Conservation (phyloP, 768 basidiomycete species). For the Coprinopsis sp. region DNA sequence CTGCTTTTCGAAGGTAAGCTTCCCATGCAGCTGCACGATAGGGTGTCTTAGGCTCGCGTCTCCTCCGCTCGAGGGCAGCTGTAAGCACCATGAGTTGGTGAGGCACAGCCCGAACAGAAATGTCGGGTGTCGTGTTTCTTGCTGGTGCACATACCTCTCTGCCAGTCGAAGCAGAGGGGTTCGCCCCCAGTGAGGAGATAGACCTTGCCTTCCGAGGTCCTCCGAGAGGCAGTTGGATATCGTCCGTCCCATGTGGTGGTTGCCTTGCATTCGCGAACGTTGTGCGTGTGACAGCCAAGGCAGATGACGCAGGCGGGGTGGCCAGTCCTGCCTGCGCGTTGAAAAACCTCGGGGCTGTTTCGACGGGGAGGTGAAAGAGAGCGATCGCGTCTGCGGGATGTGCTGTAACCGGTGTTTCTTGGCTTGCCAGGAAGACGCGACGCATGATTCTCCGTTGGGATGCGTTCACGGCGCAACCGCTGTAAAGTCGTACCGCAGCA, state of each 20-base stretch:
- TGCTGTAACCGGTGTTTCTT: too few species aligned
- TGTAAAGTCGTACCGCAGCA: too few species aligned
- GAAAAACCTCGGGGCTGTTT: not conserved
- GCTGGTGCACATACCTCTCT: constrained; percentile 21
- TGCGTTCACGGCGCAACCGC: too few species aligned
- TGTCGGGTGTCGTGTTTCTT: constrained; percentile 23
- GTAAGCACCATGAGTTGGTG: constrained; percentile 32
- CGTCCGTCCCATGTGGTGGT: constrained; percentile 8
- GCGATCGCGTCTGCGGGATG: not conserved
- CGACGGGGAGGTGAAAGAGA: not conserved
- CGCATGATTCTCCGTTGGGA: too few species aligned
- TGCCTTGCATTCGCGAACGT: constrained; percentile 16
- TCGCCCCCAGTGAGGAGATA: constrained; percentile 18
- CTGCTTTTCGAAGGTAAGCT: constrained; percentile 3
- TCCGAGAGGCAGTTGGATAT: constrained; percentile 9
- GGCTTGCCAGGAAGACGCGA: too few species aligned
- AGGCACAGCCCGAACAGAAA: constrained; percentile 39
- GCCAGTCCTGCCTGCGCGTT: not conserved
- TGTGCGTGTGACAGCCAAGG: constrained; percentile 21
- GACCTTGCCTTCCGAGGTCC: constrained; percentile 11
- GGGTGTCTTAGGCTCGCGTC: constrained; percentile 22
- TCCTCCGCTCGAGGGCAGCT: constrained; percentile 31
- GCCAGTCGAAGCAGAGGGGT: constrained; percentile 31
- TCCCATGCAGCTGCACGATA: constrained; percentile 29
- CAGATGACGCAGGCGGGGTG: constrained; percentile 24